Conservation (phyloP, 768 basidiomycete genomes). For the Suillus placidus region DNA sequence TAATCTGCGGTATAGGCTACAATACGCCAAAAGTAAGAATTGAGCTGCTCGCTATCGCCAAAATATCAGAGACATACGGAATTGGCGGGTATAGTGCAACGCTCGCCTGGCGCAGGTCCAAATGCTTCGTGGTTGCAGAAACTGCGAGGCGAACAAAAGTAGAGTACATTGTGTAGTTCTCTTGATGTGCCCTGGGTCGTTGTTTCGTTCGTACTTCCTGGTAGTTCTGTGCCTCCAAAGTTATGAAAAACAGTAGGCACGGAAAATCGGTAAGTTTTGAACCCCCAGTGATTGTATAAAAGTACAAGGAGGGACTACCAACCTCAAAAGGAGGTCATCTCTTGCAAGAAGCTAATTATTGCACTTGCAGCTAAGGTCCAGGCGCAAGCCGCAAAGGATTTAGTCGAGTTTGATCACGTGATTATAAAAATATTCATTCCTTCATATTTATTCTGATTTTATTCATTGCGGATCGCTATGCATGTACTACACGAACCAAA, state of each 20-base stretch:
- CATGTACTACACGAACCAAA: neutral
- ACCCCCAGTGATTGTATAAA: neutral
- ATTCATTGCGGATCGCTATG: too few species aligned
- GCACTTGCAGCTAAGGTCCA: too few species aligned
- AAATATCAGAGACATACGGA: slow-evolving; percentile 54
- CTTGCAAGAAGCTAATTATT: too few species aligned
- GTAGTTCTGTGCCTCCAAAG: neutral
- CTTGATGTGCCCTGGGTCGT: neutral
- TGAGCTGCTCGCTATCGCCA: slow-evolving; percentile 6
- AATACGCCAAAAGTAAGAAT: slow-evolving; percentile 5
- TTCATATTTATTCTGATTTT: too few species aligned
- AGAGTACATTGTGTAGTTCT: neutral
- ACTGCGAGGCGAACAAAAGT: slow-evolving; percentile 26
- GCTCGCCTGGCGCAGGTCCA: slow-evolving; percentile 65
- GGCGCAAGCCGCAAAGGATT: too few species aligned
- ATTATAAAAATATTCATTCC: neutral
- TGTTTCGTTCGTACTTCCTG: neutral
- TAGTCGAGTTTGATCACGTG: neutral
- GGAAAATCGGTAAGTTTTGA: neutral
- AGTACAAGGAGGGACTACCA: neutral
- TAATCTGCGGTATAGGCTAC: slow-evolving; percentile 78
- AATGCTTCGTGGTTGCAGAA: slow-evolving; percentile 56
- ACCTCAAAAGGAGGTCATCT: neutral
- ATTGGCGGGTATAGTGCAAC: slow-evolving; percentile 78
- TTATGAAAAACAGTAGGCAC: neutral